Conservation (phyloP, 108 stramenopile genomes). For the Cyclotella cryptica region DNA sequence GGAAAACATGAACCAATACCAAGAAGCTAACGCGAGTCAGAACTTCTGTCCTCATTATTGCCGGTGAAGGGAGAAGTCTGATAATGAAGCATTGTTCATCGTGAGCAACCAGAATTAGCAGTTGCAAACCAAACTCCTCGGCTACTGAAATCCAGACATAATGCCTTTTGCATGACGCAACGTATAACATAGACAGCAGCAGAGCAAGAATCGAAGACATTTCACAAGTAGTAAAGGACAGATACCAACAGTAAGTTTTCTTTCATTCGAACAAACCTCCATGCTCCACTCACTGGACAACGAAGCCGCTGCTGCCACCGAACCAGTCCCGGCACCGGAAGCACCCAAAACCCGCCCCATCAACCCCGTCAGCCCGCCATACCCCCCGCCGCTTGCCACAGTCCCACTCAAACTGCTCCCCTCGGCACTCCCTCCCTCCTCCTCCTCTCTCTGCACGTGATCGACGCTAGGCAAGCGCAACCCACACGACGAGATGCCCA, state of each 20-base stretch:
- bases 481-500: conserved; percentile 59
- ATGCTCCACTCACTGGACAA: conserved; percentile 29
- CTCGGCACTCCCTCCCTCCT: conserved; percentile 1
- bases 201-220: background rate
- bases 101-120: too few relatives aligned
- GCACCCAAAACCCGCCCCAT: conserved; percentile 55
- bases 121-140: too few relatives aligned
- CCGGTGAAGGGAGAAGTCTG: too few relatives aligned
- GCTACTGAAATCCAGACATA: too few relatives aligned
- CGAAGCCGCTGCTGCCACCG: conserved; percentile 8
- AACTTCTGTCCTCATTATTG: too few relatives aligned
- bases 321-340: conserved; percentile 5
- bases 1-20: too few relatives aligned
- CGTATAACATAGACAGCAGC: too few relatives aligned
- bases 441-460: conserved; percentile 11
- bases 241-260: too few relatives aligned
- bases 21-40: too few relatives aligned
- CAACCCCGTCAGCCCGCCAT: conserved; percentile 46
- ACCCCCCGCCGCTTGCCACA: conserved; percentile 20
- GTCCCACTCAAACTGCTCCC: background rate
- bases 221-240: background rate
- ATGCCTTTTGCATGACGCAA: too few relatives aligned
- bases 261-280: background rate
- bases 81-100: too few relatives aligned
- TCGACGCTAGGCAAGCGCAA: conserved; percentile 4